A percentile compares a stretch with the other conserved stretches of the same genome.
phyloP scores from a whole-genome alignment of 1,284 basidiomycete species.

The Lentinula novae-zelandiae region DNA sequence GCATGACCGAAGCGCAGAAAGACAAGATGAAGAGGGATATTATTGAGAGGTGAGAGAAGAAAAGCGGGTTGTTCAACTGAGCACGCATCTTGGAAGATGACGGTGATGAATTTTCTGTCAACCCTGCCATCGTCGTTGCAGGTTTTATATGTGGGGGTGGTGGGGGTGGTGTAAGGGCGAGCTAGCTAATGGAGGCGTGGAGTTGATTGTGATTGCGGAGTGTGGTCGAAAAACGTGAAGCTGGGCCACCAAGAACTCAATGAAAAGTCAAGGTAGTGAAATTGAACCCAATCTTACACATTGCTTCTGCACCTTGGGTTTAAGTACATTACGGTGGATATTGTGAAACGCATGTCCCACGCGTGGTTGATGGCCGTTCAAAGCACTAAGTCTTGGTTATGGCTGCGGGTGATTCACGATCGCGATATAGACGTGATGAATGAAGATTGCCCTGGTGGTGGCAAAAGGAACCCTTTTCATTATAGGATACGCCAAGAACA shows the following conservation, averaged over 20 bases:
- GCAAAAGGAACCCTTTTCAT: neutral
- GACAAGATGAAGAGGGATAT: conserved; percentile 1
- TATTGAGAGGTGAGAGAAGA: conserved; percentile 1
- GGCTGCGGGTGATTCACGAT: neutral
- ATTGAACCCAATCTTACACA: conserved; percentile 9
- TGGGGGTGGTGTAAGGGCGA: neutral
- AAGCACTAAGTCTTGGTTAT: neutral
- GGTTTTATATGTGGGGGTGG: neutral
- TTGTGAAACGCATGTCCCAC: neutral
- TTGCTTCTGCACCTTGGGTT: conserved; percentile 13
- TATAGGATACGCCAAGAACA: neutral
- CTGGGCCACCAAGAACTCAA: neutral
- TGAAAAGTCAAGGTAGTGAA: neutral
- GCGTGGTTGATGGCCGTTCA: neutral
- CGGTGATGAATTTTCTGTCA: neutral
- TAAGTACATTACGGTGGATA: neutral
- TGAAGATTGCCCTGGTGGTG: neutral
- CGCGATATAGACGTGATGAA: neutral
- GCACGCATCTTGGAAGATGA: conserved; percentile 2
- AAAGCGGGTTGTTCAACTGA: neutral
- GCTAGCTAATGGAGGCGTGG: neutral
- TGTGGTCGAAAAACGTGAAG: neutral
- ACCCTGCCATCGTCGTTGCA: neutral
- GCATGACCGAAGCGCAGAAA: conserved; percentile 7
- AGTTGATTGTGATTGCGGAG: neutral